These are phyloP conservation scores for Cercospora sp. DNA, from an alignment of 2,329 filamentous ascomycete genomes.

Conservation along the genomic window DNA sequence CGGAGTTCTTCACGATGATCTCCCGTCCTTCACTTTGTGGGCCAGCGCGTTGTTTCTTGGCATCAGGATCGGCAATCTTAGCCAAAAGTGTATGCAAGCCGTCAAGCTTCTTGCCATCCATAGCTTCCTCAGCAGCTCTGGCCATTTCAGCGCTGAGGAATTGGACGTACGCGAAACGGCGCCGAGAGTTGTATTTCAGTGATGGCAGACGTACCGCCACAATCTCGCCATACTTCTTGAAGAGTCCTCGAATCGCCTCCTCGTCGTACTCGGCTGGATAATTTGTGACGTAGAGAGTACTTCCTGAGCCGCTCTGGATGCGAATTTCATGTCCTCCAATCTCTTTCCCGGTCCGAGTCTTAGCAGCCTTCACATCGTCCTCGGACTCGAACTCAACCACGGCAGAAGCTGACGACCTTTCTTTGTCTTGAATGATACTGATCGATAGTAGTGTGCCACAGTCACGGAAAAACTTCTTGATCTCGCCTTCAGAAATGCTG, in stretches of 20 bases:
- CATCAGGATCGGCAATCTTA: conserved; percentile 80
- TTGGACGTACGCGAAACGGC: conserved; percentile 95
- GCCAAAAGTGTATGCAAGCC: conserved; percentile 68
- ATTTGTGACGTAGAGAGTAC: conserved; percentile 88
- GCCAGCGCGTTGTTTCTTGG: conserved; percentile 76
- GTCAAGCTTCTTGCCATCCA: conserved; percentile 71
- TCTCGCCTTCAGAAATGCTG: conserved; percentile 67
- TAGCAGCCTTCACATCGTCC: conserved; percentile 78
- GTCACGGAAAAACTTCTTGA: conserved; percentile 88
- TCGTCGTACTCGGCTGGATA: conserved; percentile 79
- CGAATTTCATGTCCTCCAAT: conserved; percentile 72
- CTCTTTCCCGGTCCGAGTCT: conserved; percentile 77
- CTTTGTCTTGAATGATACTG: conserved; percentile 64
- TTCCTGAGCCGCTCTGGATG: conserved; percentile 71
- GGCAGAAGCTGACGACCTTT: conserved; percentile 65
- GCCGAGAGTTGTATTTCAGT: conserved; percentile 81
- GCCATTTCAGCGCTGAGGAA: conserved; percentile 72
- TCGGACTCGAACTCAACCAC: conserved; percentile 80
- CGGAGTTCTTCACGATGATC: conserved; percentile 80
- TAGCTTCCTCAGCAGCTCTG: conserved; percentile 64
- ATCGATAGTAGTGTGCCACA: conserved; percentile 83
- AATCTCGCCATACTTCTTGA: conserved; percentile 74
- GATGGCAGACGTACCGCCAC: conserved; percentile 87
- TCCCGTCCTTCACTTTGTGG: conserved; percentile 86
- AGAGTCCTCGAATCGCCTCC: conserved; percentile 65